Base-by-base conservation (phyloP, 2,329 filamentous ascomycete genomes). In the Periconia sp. region DNA sequence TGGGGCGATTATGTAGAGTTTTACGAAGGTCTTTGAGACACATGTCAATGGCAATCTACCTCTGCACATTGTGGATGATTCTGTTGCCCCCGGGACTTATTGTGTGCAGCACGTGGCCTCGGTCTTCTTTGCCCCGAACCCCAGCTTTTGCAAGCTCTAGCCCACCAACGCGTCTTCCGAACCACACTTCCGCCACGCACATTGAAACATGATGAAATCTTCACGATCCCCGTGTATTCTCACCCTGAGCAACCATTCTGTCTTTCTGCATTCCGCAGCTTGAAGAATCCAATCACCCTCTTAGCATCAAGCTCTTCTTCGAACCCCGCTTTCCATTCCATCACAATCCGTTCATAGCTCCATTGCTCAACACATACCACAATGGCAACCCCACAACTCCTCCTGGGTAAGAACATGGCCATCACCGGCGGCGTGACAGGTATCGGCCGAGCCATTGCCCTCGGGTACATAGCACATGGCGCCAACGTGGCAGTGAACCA, bases 401-500 rank as follows among this genome's bases (percentile, higher is more conserved):
- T 95, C 43, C 65, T 73, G 40, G 83, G 82, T 68, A 95, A 95
- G 71, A 86, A 85, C 10, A 89, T 89, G 70, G 87, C 90, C 66
- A 90, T 96, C 61, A 95, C 90, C 0, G 90, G 91, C 52, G 90
- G 88, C 43, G 86, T 87, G 3, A 95, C 89, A 1, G 90, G 90
- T 41, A 95, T 95, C 59, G 91, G 91, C 38, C 82, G 88, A 53
- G 91, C 90, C 56, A 95, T 95, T 51, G 85, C 87, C 29, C 79
- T 95, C 36, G 86, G 85, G 59, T 95, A 89, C 67, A 75, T 92
- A 38, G 77, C 79, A 4, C 88, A 95, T 57, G 90, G 90, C 54
- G 88, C 87, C 56, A 80, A 82, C 65, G 88, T 95, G 22, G 84
- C 87, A 19, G 82, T 95, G 48, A 95, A 94, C 74, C 88, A 94